A percentile compares a stretch with the other conserved stretches of the same genome.
phyloP scores from a whole-genome alignment of 2,329 filamentous ascomycete genomes.

The Penicillium thymicola region DNA sequence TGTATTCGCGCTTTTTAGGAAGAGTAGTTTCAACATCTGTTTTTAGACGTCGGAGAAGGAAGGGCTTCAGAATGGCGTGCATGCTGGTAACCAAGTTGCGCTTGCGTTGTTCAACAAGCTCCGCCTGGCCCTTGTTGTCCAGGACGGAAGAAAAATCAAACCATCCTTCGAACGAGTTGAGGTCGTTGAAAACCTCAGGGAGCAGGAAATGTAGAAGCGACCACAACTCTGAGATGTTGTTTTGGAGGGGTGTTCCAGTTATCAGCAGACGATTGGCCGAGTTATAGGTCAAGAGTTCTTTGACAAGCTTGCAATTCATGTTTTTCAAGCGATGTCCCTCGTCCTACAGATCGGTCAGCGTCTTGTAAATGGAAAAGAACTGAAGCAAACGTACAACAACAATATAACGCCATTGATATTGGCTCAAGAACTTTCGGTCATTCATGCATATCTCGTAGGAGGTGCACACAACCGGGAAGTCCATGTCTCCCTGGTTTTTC shows the following conservation, averaged over 20 bases:
- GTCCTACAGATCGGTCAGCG: constrained; percentile 54
- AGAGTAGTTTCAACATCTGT: constrained; percentile 86
- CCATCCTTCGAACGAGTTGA: constrained; percentile 91
- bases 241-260: constrained; percentile 91
- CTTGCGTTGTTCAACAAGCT: constrained; percentile 75
- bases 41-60: constrained; percentile 84
- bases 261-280: constrained; percentile 90
- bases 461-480: constrained; percentile 90
- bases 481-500: constrained; percentile 61
- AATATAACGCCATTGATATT: constrained; percentile 94
- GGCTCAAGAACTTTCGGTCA: constrained; percentile 74
- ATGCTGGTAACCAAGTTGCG: constrained; percentile 80
- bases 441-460: constrained; percentile 95
- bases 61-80: constrained; percentile 87
- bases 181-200: constrained; percentile 87
- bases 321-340: constrained; percentile 98
- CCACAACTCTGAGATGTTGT: constrained; percentile 94
- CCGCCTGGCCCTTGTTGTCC: constrained; percentile 73
- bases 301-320: constrained; percentile 85
- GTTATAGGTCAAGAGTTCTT: constrained; percentile 80
- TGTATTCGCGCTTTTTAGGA: constrained; percentile 96
- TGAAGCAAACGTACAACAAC: constrained; percentile 65
- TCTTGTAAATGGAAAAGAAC: not conserved
- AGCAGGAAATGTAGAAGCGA: constrained; percentile 90
- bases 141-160: constrained; percentile 94